Evolutionary conservation across 1,284 basidiomycete genomes (phyloP).

Genomic region (Leccinum pachyderme): DNA sequence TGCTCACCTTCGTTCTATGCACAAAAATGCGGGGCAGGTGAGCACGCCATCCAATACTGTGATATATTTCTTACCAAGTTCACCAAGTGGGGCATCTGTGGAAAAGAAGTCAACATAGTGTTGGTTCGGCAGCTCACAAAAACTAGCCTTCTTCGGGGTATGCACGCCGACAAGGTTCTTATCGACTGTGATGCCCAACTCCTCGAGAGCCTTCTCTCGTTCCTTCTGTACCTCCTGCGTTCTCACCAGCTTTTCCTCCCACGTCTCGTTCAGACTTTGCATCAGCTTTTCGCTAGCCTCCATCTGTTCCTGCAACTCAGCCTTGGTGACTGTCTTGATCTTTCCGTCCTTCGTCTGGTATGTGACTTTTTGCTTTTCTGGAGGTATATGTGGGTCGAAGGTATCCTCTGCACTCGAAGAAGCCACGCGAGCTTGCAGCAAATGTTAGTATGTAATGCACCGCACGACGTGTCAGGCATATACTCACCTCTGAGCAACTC

Average conservation of each 20-base stretch:
- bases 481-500: slow-evolving; percentile 78
- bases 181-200: slow-evolving; percentile 95
- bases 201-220: slow-evolving; percentile 95
- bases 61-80: slow-evolving; percentile 69
- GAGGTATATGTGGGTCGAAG: slow-evolving; percentile 87
- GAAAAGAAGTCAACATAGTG: slow-evolving; percentile 13
- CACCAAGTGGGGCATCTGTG: slow-evolving; percentile 89
- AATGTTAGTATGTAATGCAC: slow-evolving; percentile 9
- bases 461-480: background rate
- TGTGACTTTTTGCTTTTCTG: slow-evolving; percentile 93
- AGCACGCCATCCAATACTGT: slow-evolving; percentile 15
- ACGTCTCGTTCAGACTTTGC: slow-evolving; percentile 94
- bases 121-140: slow-evolving; percentile 1
- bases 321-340: slow-evolving; percentile 94
- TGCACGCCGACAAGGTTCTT: slow-evolving; percentile 95
- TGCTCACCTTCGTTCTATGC: slow-evolving; percentile 74
- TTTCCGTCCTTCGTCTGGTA: slow-evolving; percentile 93
- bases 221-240: slow-evolving; percentile 96
- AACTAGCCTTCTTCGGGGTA: slow-evolving; percentile 90
- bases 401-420: slow-evolving; percentile 67
- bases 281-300: slow-evolving; percentile 97
- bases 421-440: slow-evolving; percentile 62
- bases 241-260: slow-evolving; percentile 93
- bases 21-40: background rate
- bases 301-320: slow-evolving; percentile 95